These are phyloP conservation scores for Chloromonas sp. DNA, from an alignment of 163 green algal genomes.

Conservation along the genomic window DNA sequence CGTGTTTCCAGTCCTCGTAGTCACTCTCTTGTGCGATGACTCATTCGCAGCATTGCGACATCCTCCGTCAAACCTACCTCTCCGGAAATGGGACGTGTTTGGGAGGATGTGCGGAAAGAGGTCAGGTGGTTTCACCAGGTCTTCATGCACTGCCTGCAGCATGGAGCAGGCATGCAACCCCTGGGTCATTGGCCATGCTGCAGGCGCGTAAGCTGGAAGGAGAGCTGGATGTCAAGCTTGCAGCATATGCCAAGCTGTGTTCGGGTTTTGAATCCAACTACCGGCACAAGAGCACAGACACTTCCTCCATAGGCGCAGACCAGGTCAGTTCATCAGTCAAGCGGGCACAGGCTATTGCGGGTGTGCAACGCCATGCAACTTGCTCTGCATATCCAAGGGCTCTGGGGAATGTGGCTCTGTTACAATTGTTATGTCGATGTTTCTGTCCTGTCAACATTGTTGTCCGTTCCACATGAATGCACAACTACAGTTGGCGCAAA, in stretches of 20 bases:
- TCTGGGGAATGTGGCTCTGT: no score
- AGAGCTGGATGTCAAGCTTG: slow-evolving; percentile 87
- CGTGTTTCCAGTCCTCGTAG: not conserved
- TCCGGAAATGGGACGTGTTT: not conserved
- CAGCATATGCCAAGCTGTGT: slow-evolving; percentile 76
- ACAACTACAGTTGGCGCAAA: slow-evolving; percentile 47
- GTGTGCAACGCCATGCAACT: no score
- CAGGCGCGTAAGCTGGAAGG: slow-evolving; percentile 85
- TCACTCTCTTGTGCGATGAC: no score
- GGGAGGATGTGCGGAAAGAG: slow-evolving; percentile 51
- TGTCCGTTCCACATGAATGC: no score
- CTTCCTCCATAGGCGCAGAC: slow-evolving; percentile 56
- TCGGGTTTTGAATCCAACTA: slow-evolving; percentile 64
- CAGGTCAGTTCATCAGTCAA: slow-evolving; percentile 41
- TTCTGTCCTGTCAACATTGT: no score
- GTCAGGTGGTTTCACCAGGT: slow-evolving; percentile 5
- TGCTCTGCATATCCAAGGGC: no score
- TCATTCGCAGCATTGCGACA: no score
- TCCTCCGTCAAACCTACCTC: no score
- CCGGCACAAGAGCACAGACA: slow-evolving; percentile 27
- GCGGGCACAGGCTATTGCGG: no score
- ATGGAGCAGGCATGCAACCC: not conserved
- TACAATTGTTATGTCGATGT: no score
- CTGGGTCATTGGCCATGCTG: not conserved
- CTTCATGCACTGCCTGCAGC: not conserved